phyloP scores from a whole-genome alignment of 1,284 basidiomycete genomes.

The Ceratobasidium papillatum region DNA sequence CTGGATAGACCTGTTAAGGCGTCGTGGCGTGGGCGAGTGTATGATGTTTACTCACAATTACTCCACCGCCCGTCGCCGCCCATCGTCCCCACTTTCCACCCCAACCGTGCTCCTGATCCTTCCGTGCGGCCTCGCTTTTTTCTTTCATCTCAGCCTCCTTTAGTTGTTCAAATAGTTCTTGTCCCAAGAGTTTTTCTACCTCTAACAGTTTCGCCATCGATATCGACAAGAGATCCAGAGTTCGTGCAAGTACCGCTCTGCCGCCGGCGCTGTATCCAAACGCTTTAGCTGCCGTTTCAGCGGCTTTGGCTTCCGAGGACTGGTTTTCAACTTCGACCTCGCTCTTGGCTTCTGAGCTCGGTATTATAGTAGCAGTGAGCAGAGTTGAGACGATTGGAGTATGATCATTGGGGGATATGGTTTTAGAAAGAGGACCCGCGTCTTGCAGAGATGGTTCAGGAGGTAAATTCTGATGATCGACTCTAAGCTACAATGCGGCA shows the following conservation, averaged over 20 bases:
- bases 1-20: background rate
- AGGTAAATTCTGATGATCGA: conserved; percentile 16
- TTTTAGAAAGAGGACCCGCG: background rate
- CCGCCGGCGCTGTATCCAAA: conserved; percentile 52
- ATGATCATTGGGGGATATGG: background rate
- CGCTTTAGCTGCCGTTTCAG: background rate
- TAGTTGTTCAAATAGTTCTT: conserved; percentile 54
- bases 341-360: background rate
- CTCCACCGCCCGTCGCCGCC: conserved; percentile 58
- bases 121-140: conserved; percentile 53
- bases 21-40: conserved; percentile 45
- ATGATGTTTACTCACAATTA: conserved; percentile 48
- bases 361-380: conserved; percentile 9
- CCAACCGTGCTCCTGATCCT: conserved; percentile 55
- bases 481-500: background rate
- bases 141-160: conserved; percentile 44
- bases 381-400: background rate
- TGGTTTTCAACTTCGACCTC: conserved; percentile 4
- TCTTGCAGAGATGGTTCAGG: conserved; percentile 11
- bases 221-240: conserved; percentile 52
- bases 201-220: conserved; percentile 47
- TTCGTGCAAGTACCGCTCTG: conserved; percentile 51
- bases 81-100: conserved; percentile 55
- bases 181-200: conserved; percentile 53
- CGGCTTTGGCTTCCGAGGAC: background rate